Evolutionary conservation across 257 asterid species (phyloP), one percentile per base, ranked within the genome.

Genomic region (Solanum rostratum): DNA sequence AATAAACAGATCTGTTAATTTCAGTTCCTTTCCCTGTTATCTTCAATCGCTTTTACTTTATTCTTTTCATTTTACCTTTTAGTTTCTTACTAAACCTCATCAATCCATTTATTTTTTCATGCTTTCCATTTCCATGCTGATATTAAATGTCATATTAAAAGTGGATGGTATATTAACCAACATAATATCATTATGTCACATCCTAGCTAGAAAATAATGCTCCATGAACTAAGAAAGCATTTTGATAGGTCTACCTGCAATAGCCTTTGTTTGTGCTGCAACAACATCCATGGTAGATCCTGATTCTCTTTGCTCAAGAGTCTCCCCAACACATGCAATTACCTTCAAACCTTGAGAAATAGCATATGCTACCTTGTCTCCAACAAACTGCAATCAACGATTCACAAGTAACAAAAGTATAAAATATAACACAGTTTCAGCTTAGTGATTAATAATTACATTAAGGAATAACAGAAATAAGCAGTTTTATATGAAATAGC

Each of bases 281-380:
- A 97, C 98, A 60, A 97, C 97, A 27, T 86, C 94, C 90, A 97
- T 2, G 19, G 99, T 97, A 16, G 98, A 88, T 90, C 99, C 99
- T 27, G 98, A 89, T 88, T 97, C 99, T 68, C 99, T 91, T 88
- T 97, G 95, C 87, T 95, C 98, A 90, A 97, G 99, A 80, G 99
- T 93, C 95, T 97, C 99, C 41, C 99, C 99, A 88, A 97, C 92
- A 81, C 99, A 97, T 24, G 99, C 99, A 87, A 97, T 97, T 19
- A 97, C 99, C 90, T 97, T 97, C 91, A 97, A 74, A 85, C 99
- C 98, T 94, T 93, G 92, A 53, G 95, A 83, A 85, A 97, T 96
- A 33, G 99, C 98, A 90, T 97, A 95, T 18, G 98, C 98, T 86
- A 95, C 98, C 87, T 97, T 97, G 16, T 94, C 97, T 87, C 99